These are phyloP conservation scores for Buxus sempervirens DNA, from an alignment of 164 flowering plant species.

Conservation along the genomic window DNA sequence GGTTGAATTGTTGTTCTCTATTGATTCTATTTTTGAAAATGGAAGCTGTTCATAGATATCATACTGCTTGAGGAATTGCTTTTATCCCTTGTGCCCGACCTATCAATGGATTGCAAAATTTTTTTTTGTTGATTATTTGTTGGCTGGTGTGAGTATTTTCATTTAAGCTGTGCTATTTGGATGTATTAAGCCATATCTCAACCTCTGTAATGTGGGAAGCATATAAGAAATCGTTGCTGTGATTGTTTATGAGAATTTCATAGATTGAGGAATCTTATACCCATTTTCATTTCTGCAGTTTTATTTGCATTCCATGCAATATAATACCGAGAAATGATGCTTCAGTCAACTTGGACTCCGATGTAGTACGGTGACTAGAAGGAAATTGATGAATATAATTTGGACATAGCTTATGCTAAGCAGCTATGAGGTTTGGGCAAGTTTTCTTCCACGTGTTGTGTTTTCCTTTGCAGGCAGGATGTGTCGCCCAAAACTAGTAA, in stretches of 20 bases:
- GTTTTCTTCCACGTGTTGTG: no score
- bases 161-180: background rate
- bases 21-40: no score
- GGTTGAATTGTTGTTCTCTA: no score
- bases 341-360: background rate
- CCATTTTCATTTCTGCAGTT: slow-evolving; percentile 11
- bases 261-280: background rate
- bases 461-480: no score
- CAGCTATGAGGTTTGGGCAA: no score
- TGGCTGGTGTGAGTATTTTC: background rate
- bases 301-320: slow-evolving; percentile 11
- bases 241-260: background rate
- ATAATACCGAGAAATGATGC: background rate
- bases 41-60: no score
- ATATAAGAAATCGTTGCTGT: background rate
- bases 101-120: no score
- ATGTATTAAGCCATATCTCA: background rate
- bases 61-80: no score
- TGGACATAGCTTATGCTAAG: background rate
- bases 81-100: no score
- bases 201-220: background rate
- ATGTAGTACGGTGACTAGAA: background rate
- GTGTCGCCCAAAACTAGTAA: no score
- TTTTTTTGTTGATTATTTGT: no score
- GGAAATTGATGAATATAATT: background rate